Evolutionary conservation across 257 asterid species (phyloP).

Genomic region (Solanum lycopersicoides): DNA sequence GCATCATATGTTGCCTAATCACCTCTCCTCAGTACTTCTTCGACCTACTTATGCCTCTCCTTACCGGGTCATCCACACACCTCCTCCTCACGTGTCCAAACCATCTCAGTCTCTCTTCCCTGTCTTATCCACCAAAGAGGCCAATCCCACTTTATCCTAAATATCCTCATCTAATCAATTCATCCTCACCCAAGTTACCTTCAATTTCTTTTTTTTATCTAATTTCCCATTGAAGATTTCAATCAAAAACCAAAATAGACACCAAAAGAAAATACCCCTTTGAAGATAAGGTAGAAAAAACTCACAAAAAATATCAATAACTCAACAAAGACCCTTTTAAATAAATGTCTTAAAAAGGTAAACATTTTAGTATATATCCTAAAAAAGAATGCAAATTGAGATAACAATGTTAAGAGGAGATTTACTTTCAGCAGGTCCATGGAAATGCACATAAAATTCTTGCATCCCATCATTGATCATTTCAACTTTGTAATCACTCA

Average conservation of each 20-base stretch:
- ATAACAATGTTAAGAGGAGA: neutral
- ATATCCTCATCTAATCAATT: neutral
- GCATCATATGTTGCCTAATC: neutral
- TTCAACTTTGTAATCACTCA: constrained; percentile 98
- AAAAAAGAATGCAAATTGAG: neutral
- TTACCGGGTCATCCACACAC: neutral
- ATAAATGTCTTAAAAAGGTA: neutral
- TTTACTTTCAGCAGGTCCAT: constrained; percentile 87
- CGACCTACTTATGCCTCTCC: neutral
- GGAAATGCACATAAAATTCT: constrained; percentile 79
- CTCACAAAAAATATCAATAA: neutral
- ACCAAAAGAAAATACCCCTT: neutral
- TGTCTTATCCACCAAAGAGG: neutral
- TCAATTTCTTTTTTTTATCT: neutral
- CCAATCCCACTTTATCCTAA: neutral
- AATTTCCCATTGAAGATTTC: neutral
- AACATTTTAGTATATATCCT: neutral
- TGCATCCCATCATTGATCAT: constrained; percentile 87
- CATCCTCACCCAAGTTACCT: neutral
- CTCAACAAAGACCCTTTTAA: constrained; percentile 12
- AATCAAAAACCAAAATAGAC: neutral
- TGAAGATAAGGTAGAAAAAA: neutral
- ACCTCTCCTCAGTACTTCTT: neutral
- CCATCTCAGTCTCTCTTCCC: neutral
- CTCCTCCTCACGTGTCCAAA: neutral